A percentile compares a stretch with the other conserved stretches of the same genome.
Evolutionary conservation across 2,329 filamentous ascomycete genomes (phyloP).

Genomic region (Aspergillus ibericus): DNA sequence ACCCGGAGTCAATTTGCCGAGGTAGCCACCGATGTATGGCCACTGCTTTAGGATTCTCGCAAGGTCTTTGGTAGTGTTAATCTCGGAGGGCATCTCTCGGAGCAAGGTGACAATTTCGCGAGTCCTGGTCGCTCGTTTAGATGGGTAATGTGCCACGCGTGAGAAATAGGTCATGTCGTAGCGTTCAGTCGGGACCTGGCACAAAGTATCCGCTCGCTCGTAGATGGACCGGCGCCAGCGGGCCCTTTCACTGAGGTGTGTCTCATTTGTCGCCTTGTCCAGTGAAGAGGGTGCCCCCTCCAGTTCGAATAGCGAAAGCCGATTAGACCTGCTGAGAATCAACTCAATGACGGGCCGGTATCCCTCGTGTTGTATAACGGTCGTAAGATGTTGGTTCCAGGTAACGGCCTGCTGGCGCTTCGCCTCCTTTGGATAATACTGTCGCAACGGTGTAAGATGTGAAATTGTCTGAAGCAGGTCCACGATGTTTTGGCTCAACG

Average conservation of each 20-base stretch:
- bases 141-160: not conserved
- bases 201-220: constrained; percentile 15
- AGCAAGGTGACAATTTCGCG: constrained; percentile 28
- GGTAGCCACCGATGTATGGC: constrained; percentile 43
- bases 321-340: constrained; percentile 9
- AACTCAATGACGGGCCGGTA: constrained; percentile 17
- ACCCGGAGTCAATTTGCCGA: constrained; percentile 27
- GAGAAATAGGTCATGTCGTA: constrained; percentile 10
- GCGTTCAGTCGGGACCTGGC: not conserved
- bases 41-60: constrained; percentile 32
- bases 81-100: constrained; percentile 19
- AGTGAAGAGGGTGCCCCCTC: not conserved
- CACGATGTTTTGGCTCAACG: constrained; percentile 21
- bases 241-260: constrained; percentile 15
- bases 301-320: constrained; percentile 8
- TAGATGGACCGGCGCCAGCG: constrained; percentile 44
- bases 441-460: constrained; percentile 38
- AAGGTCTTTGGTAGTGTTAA: constrained; percentile 28
- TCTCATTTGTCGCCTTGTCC: not conserved
- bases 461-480: constrained; percentile 29
- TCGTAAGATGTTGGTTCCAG: constrained; percentile 45
- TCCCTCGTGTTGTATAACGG: constrained; percentile 44
- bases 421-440: constrained; percentile 47
- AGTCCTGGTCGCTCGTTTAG: constrained; percentile 15
- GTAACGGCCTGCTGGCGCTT: constrained; percentile 45